These are phyloP conservation scores for Magnolia kwangsiensis DNA, from an alignment of 164 flowering plant genomes.

Conservation along the genomic window DNA sequence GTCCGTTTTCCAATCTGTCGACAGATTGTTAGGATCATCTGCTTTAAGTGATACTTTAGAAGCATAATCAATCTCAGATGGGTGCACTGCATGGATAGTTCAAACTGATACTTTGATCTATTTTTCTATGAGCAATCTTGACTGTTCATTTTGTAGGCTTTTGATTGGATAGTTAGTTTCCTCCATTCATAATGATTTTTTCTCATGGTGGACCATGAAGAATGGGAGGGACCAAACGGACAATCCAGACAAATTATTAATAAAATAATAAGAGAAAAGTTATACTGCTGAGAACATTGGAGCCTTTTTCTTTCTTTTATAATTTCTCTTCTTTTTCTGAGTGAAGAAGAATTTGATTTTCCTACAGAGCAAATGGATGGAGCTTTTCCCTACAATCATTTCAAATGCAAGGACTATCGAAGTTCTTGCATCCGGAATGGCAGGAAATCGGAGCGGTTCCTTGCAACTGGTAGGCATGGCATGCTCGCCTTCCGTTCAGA, in stretches of 20 bases:
- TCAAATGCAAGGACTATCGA: constrained; percentile 45
- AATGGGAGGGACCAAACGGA: no score
- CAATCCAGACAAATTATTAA: no score
- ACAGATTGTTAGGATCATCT: background rate
- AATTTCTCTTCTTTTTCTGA: background rate
- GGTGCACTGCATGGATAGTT: background rate
- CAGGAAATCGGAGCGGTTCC: constrained; percentile 50
- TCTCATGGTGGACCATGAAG: no score
- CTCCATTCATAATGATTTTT: no score
- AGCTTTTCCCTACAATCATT: constrained; percentile 61
- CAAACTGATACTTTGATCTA: background rate
- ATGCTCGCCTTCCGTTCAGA: background rate
- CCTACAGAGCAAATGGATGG: constrained; percentile 58
- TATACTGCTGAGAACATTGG: no score
- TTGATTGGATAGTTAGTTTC: no score
- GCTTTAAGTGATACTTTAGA: background rate
- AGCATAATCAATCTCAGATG: background rate
- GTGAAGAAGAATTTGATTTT: background rate
- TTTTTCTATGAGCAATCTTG: background rate
- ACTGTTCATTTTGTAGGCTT: background rate
- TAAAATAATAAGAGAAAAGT: no score
- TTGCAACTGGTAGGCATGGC: constrained; percentile 55
- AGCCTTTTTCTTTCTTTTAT: background rate
- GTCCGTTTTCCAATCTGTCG: background rate
- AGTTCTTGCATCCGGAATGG: constrained; percentile 42